Conservation (phyloP, 1,139 yeast species). For the Saccharomyces hybrid region DNA sequence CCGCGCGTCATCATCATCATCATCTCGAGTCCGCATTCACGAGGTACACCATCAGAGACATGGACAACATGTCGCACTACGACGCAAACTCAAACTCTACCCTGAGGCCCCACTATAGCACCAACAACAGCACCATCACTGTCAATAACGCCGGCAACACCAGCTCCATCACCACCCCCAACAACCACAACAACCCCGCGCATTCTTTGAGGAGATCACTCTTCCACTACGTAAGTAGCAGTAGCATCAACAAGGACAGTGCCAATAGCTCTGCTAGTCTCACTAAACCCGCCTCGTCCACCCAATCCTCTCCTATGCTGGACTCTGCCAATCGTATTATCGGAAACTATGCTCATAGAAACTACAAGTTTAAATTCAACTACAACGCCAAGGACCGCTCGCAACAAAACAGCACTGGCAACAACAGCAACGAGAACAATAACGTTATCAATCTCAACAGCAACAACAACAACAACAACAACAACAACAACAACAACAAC, state of each 20-base stretch:
- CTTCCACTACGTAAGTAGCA: conserved; percentile 17
- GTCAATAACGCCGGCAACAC: conserved; percentile 6
- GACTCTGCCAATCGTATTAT: conserved; percentile 14
- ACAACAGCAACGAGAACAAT: too few relatives aligned
- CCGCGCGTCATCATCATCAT: neutral
- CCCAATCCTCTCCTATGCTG: neutral
- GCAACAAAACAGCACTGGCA: neutral
- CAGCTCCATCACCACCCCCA: conserved; percentile 4
- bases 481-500: too few relatives aligned
- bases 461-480: too few relatives aligned
- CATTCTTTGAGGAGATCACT: conserved; percentile 21
- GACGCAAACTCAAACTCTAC: neutral
- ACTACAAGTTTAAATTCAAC: conserved; percentile 31
- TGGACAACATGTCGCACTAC: conserved; percentile 19
- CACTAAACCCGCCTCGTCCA: neutral
- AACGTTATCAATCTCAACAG: too few relatives aligned
- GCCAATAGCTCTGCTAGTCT: neutral
- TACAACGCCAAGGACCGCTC: conserved; percentile 14
- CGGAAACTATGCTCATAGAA: conserved; percentile 23
- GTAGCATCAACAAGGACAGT: conserved; percentile 4
- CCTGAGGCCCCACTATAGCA: conserved; percentile 5
- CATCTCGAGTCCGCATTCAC: neutral
- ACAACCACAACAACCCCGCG: conserved; percentile 3
- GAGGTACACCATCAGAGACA: conserved; percentile 22
- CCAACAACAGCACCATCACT: conserved; percentile 8